Percentiles rank a stretch among this genome's conserved stretches.
phyloP scores from a whole-genome alignment of 257 asterid species.

The Lithospermum erythrorhizon region DNA sequence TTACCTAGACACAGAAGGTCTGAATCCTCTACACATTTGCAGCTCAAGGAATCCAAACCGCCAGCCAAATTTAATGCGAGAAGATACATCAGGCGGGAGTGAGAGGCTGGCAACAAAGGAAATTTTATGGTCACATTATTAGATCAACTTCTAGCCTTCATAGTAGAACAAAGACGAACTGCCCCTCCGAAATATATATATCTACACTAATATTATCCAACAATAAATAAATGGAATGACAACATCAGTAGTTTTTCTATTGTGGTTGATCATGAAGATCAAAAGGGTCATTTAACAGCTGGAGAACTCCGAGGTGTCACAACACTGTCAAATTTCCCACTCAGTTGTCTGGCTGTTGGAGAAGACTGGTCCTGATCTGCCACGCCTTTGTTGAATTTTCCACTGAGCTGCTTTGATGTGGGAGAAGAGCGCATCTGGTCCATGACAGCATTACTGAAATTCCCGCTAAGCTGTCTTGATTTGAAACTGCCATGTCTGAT shows the following conservation, averaged over 20 bases:
- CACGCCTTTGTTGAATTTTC: background rate
- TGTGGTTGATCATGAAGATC: background rate
- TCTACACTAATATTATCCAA: background rate
- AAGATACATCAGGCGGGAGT: background rate
- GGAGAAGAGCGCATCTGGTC: conserved; percentile 45
- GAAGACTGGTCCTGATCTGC: background rate
- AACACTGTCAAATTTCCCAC: background rate
- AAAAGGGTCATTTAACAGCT: background rate
- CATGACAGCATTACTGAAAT: conserved; percentile 30
- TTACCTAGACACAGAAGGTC: background rate
- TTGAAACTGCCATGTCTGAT: conserved; percentile 61
- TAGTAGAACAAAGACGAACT: background rate
- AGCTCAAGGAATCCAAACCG: background rate
- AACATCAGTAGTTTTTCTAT: background rate
- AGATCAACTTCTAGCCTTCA: background rate
- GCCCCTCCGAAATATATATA: background rate
- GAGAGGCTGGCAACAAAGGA: background rate
- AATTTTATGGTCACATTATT: background rate
- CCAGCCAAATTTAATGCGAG: background rate
- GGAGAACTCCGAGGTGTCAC: background rate
- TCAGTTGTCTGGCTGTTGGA: conserved; percentile 4
- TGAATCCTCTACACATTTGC: background rate
- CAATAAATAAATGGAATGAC: background rate
- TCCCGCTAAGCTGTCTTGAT: conserved; percentile 50
- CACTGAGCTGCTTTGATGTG: conserved; percentile 6